Percentiles rank a stretch among this genome's conserved stretches.
Conservation (phyloP, 2,329 filamentous ascomycete genomes). For the Venturia asperata region DNA sequence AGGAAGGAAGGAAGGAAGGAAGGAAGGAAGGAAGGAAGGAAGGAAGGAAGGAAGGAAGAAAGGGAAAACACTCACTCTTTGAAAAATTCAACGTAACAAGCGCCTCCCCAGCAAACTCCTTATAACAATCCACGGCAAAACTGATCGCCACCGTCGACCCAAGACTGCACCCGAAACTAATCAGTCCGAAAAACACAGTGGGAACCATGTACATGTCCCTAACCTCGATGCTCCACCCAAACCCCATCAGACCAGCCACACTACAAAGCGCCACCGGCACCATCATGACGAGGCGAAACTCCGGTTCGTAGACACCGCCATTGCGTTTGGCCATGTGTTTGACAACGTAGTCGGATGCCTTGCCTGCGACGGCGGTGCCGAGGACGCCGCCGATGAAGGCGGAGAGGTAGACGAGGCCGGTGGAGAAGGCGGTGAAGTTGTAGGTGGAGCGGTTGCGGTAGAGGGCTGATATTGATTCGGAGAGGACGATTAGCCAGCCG, state of each 20-base stretch:
- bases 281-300: constrained; percentile 86
- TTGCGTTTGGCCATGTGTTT: constrained; percentile 74
- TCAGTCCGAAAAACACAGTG: constrained; percentile 83
- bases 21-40: too few species aligned
- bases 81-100: constrained; percentile 89
- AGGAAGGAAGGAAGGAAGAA: neutral
- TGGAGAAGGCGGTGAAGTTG: constrained; percentile 72
- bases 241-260: constrained; percentile 82
- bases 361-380: constrained; percentile 83
- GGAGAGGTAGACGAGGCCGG: constrained; percentile 80
- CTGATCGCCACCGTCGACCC: constrained; percentile 89
- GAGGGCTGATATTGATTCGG: constrained; percentile 69
- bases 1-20: too few species aligned
- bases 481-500: constrained; percentile 92
- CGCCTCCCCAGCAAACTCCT: constrained; percentile 88
- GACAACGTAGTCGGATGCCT: constrained; percentile 77
- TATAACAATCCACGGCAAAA: constrained; percentile 87
- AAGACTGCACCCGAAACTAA: constrained; percentile 85
- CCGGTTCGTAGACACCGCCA: constrained; percentile 87
- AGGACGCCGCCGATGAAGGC: constrained; percentile 84
- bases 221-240: constrained; percentile 78
- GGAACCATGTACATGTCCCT: constrained; percentile 81
- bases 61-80: constrained; percentile 57
- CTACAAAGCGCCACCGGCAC: constrained; percentile 71
- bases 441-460: constrained; percentile 65